phyloP scores from a whole-genome alignment of 208 protist species.

The Leishmania major region DNA sequence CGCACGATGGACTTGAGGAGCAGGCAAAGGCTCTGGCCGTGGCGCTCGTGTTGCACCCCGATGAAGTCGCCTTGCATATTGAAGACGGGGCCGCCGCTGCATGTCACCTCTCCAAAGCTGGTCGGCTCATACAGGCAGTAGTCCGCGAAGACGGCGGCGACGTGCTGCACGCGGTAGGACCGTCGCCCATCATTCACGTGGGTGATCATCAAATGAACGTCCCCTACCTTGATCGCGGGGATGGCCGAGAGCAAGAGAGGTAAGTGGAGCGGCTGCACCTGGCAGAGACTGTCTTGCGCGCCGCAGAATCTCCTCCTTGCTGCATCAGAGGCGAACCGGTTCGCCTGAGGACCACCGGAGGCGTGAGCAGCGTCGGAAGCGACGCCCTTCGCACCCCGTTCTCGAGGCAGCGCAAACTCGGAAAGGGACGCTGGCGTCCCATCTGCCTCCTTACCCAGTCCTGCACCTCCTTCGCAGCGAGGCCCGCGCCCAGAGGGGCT shows the following conservation, averaged over 20 bases:
- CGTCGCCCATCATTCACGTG: conserved; percentile 50
- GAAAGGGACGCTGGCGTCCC: not conserved
- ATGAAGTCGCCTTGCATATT: conserved; percentile 82
- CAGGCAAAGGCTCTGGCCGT: conserved; percentile 63
- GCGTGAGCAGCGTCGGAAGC: not conserved
- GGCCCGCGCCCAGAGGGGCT: not conserved
- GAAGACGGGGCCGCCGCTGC: conserved; percentile 86
- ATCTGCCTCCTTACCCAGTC: not conserved
- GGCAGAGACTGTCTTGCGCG: conserved; percentile 29
- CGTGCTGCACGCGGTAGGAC: conserved; percentile 65
- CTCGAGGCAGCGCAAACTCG: not conserved
- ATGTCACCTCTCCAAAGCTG: conserved; percentile 34
- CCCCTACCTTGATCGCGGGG: conserved; percentile 49
- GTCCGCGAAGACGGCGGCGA: conserved; percentile 62
- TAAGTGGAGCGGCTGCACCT: conserved; percentile 74
- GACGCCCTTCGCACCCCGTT: not conserved
- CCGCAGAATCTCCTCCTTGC: not conserved
- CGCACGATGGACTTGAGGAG: conserved; percentile 70
- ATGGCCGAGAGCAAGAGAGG: conserved; percentile 77
- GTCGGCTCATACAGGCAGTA: conserved; percentile 73
- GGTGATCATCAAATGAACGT: conserved; percentile 83
- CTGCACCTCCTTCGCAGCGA: not conserved
- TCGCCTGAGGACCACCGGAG: conserved; percentile 1
- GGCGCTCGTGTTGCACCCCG: conserved; percentile 74
- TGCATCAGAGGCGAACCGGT: not conserved